A percentile compares a stretch with the other conserved stretches of the same genome.
These are phyloP conservation scores for Penicillium brasilianum DNA, from an alignment of 2,329 filamentous ascomycete species.

Conservation along the genomic window DNA sequence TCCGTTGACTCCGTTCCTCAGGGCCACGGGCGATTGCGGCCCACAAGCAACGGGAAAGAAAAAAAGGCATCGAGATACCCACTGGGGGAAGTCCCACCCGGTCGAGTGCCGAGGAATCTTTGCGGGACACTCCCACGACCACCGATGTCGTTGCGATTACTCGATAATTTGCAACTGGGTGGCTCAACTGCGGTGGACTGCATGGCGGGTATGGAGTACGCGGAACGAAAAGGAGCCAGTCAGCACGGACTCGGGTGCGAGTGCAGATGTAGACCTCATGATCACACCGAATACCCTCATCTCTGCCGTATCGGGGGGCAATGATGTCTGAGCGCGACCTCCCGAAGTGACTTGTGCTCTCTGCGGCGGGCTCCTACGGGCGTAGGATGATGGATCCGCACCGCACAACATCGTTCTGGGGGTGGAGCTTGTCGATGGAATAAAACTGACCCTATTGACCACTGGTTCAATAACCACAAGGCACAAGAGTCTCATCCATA, in stretches of 20 bases:
- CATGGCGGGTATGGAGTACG: conserved; percentile 6
- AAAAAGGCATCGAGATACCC: conserved; percentile 13
- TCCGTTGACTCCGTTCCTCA: no score
- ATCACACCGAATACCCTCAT: conserved; percentile 31
- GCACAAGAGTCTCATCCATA: background rate
- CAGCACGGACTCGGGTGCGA: conserved; percentile 1
- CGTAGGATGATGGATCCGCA: background rate
- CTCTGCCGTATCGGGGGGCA: conserved; percentile 26
- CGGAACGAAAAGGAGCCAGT: conserved; percentile 12
- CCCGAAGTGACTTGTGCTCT: background rate
- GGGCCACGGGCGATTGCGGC: conserved; percentile 12
- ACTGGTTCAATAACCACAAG: background rate
- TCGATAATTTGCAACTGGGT: conserved; percentile 22
- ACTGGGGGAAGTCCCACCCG: conserved; percentile 14
- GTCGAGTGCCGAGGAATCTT: background rate
- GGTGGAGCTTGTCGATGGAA: background rate
- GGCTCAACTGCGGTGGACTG: conserved; percentile 9
- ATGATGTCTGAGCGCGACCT: conserved; percentile 7
- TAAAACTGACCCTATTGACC: background rate
- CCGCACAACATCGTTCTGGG: background rate
- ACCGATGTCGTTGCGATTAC: conserved; percentile 22
- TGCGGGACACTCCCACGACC: background rate
- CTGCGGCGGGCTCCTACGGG: conserved; percentile 1
- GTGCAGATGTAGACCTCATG: conserved; percentile 1
- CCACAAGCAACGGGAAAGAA: conserved; percentile 2